Conservation (phyloP, 176 grass and related monocot species). For the Areca catechu region DNA sequence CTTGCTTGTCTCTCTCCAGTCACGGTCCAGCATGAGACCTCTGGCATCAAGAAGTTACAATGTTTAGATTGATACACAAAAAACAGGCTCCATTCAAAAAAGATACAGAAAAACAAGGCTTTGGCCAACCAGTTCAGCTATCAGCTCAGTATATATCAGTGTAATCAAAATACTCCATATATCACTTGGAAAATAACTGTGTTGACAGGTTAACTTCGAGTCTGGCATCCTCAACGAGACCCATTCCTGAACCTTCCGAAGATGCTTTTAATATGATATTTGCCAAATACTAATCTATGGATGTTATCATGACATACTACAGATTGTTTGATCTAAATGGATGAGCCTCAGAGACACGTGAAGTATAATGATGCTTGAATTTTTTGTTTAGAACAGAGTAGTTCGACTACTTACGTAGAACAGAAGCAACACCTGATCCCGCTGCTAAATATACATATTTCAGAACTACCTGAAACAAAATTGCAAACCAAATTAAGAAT, state of each 20-base stretch:
- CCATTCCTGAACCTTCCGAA: too few relatives aligned
- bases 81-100: not conserved
- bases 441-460: conserved; percentile 55
- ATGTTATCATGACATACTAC: too few relatives aligned
- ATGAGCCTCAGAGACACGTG: not conserved
- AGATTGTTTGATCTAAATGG: not conserved
- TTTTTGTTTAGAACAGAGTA: not conserved
- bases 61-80: not conserved
- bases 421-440: conserved; percentile 33
- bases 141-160: not conserved
- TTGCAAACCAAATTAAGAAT: conserved; percentile 1
- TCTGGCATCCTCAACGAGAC: too few relatives aligned
- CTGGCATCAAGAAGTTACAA: conserved; percentile 18
- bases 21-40: conserved; percentile 71
- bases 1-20: conserved; percentile 66
- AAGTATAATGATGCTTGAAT: not conserved
- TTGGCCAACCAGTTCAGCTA: not conserved
- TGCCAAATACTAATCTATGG: too few relatives aligned
- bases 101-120: not conserved
- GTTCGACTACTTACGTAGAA: conserved; percentile 52
- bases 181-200: too few relatives aligned
- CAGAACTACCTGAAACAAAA: conserved; percentile 44
- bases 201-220: too few relatives aligned
- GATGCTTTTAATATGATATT: too few relatives aligned
- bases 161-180: too few relatives aligned